Conservation (phyloP, 1,284 basidiomycete species). For the Peniophora sp. region DNA sequence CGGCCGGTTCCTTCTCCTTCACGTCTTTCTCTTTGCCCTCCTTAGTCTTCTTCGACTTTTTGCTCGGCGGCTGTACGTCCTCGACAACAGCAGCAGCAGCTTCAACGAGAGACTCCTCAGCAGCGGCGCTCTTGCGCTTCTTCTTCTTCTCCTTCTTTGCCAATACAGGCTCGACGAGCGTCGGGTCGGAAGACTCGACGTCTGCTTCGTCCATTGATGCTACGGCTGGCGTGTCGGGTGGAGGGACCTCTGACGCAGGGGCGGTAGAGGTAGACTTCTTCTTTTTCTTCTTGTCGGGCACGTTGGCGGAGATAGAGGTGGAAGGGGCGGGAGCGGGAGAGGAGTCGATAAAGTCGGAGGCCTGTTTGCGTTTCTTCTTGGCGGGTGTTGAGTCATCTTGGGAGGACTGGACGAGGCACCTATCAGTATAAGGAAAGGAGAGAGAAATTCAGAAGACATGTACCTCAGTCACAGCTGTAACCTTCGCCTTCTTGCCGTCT, state of each 20-base stretch:
- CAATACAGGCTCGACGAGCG: neutral
- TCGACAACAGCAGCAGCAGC: conserved; percentile 11
- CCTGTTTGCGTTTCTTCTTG: neutral
- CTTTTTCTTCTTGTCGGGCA: neutral
- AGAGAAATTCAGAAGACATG: neutral
- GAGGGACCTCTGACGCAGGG: conserved; percentile 11
- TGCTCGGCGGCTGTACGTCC: conserved; percentile 4
- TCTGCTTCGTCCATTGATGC: conserved; percentile 11
- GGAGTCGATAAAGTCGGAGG: neutral
- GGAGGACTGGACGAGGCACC: too few species aligned
- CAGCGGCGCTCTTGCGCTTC: conserved; percentile 23
- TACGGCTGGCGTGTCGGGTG: conserved; percentile 1
- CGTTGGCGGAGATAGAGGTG: neutral
- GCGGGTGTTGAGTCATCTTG: neutral
- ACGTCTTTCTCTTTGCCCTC: conserved; percentile 8
- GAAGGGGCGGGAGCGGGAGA: neutral
- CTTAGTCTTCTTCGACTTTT: conserved; percentile 16
- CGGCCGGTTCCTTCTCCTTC: conserved; percentile 10
- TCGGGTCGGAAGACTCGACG: conserved; percentile 8
- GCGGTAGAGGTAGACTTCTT: conserved; percentile 7
- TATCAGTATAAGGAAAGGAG: neutral
- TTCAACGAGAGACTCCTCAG: neutral
- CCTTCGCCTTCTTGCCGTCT: conserved; percentile 16
- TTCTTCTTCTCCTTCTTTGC: conserved; percentile 24
- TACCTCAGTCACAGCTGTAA: conserved; percentile 6